phyloP scores from a whole-genome alignment of 495 filamentous ascomycete genomes.

The Penicillium paradoxum region DNA sequence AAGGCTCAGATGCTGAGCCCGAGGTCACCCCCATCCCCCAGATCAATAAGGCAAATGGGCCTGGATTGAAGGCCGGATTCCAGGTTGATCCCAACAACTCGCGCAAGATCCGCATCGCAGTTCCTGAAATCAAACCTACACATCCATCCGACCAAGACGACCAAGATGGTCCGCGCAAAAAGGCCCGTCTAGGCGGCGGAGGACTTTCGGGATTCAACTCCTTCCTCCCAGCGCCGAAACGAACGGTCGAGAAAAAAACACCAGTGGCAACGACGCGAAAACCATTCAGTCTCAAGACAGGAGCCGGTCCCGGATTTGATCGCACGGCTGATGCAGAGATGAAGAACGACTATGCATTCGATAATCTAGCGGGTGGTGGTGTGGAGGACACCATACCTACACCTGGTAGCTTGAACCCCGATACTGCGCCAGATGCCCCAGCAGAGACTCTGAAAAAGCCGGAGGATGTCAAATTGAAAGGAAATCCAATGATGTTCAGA shows the following conservation, averaged over 20 bases:
- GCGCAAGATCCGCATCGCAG: slow-evolving; percentile 74
- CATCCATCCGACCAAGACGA: slow-evolving; percentile 32
- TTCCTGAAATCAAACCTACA: slow-evolving; percentile 51
- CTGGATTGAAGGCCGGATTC: slow-evolving; percentile 55
- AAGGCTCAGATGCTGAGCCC: slow-evolving; percentile 61
- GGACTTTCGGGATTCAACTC: slow-evolving; percentile 76
- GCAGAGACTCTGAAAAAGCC: slow-evolving; percentile 23
- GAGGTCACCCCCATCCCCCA: slow-evolving; percentile 24
- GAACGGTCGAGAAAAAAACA: slow-evolving; percentile 35
- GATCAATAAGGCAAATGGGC: slow-evolving; percentile 41
- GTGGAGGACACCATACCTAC: slow-evolving; percentile 17
- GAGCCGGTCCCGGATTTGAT: slow-evolving; percentile 71
- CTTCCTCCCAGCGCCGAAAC: slow-evolving; percentile 83
- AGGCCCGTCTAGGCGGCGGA: slow-evolving; percentile 52
- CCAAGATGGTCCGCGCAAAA: slow-evolving; percentile 63
- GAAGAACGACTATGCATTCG: slow-evolving; percentile 25
- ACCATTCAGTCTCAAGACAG: slow-evolving; percentile 69
- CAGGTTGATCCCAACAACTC: slow-evolving; percentile 69
- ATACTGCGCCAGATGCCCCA: slow-evolving; percentile 1
- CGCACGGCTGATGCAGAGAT: slow-evolving; percentile 49
- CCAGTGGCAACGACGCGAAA: slow-evolving; percentile 30
- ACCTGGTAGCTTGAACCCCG: slow-evolving; percentile 15
- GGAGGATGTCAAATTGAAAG: slow-evolving; percentile 61
- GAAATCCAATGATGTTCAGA: slow-evolving; percentile 81
- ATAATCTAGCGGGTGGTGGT: slow-evolving; percentile 3